These are phyloP conservation scores for Acer negundo DNA, from an alignment of 345 rosid genomes.

Conservation along the genomic window DNA sequence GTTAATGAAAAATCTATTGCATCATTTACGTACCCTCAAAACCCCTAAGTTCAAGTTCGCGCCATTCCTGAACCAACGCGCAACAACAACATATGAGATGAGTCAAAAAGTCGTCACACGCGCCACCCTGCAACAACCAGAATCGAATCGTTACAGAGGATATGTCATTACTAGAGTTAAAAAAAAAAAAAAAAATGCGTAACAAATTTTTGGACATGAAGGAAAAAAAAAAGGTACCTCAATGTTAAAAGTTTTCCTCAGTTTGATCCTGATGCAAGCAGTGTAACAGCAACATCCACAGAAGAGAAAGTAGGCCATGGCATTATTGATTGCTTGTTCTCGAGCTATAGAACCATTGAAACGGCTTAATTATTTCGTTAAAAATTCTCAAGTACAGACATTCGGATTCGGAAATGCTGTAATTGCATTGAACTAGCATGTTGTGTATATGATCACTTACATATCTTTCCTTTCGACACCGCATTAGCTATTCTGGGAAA, in stretches of 20 bases:
- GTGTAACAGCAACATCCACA: constrained; percentile 39
- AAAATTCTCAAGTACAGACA: too few species aligned
- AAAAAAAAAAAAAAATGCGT: too few species aligned
- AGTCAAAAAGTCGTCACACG: constrained; percentile 31
- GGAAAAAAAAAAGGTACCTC: constrained; percentile 9
- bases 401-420: too few species aligned
- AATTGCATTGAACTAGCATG: too few species aligned
- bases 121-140: constrained; percentile 20
- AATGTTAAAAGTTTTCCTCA: constrained; percentile 21
- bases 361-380: too few species aligned
- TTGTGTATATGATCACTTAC: constrained; percentile 14
- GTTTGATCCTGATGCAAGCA: constrained; percentile 27
- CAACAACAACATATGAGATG: constrained; percentile 38
- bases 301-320: constrained; percentile 26
- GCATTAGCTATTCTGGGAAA: constrained; percentile 31
- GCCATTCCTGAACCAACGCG: constrained; percentile 41
- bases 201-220: too few species aligned
- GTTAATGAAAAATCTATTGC: too few species aligned
- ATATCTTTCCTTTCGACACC: constrained; percentile 29
- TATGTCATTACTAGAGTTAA: too few species aligned
- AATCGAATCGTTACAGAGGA: too few species aligned
- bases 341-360: constrained; percentile 18
- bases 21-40: constrained; percentile 20
- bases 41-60: constrained; percentile 31
- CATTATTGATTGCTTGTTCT: constrained; percentile 21